Conservation (phyloP, 352 stramenopile species). For the Globisporangium alternatum region DNA sequence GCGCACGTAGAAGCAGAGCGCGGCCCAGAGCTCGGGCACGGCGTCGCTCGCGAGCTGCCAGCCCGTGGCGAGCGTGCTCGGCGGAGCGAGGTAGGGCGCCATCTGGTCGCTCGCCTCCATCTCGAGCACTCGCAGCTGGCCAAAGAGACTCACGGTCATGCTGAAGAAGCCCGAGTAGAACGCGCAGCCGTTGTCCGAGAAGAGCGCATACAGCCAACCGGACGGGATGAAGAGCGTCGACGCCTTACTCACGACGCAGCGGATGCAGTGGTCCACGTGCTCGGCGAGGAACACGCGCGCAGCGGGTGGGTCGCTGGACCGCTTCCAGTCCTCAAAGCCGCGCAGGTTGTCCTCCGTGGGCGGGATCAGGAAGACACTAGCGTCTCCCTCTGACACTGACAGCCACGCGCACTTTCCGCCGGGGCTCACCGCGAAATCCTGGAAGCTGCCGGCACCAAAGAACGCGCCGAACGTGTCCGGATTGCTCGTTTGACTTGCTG, state of each 20-base stretch:
- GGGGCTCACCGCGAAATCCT: slow-evolving; percentile 60
- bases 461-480: slow-evolving; percentile 57
- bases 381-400: slow-evolving; percentile 53
- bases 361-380: slow-evolving; percentile 68
- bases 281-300: slow-evolving; percentile 60
- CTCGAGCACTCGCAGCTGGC: slow-evolving; percentile 44
- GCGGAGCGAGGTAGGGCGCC: slow-evolving; percentile 23
- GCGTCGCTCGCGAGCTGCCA: slow-evolving; percentile 33
- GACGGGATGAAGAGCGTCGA: slow-evolving; percentile 58
- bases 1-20: slow-evolving; percentile 56
- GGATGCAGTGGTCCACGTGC: slow-evolving; percentile 70
- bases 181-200: slow-evolving; percentile 41
- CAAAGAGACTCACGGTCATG: slow-evolving; percentile 45
- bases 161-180: slow-evolving; percentile 61
- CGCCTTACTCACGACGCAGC: slow-evolving; percentile 45
- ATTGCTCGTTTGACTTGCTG: slow-evolving; percentile 21
- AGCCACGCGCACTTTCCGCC: slow-evolving; percentile 61
- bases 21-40: slow-evolving; percentile 55
- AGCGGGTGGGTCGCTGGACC: slow-evolving; percentile 25
- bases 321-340: slow-evolving; percentile 58
- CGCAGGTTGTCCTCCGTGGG: slow-evolving; percentile 44
- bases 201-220: slow-evolving; percentile 76
- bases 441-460: slow-evolving; percentile 51
- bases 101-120: slow-evolving; percentile 37
- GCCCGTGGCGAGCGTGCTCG: slow-evolving; percentile 28